Base-by-base conservation (phyloP, 345 rosid species). In the Populus davidiana region DNA sequence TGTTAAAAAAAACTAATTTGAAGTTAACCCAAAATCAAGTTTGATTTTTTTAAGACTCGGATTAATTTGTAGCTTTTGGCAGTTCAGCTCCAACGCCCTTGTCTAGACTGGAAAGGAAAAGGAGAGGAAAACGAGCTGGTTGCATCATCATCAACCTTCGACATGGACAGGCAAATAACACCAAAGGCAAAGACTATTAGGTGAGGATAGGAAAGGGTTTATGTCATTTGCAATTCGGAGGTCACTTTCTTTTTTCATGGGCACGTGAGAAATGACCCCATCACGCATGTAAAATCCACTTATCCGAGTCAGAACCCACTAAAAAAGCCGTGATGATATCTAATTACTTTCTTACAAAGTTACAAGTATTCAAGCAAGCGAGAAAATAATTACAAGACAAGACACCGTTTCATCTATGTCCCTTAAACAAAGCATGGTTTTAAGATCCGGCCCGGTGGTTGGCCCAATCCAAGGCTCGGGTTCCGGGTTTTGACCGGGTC, bases 251-350 rank as follows among this genome's bases (percentile, higher is more conserved):
- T 43, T 44, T 64, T 31, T 17, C 21, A 4, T 31, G 20, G 70
- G n/a, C 31, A 74, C 21, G 67, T 54, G 18, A 59, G 52, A 66
- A 75, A 67, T 54, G 80, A 75, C 68, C 69, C 74, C 81, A 76
- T 77, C 23, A 12, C 82, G 74, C 61, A 77, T 77, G 81, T 75
- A 78, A 54, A 75, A 71, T 64, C 83, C 83, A 79, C 66, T 47
- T 36, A 76, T 81, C 87, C 92, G 23, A 81, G 83, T 86, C 87
- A 82, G 77, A 87, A 76, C 73, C 87, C 88, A 89, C 84, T 0
- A 66, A 49, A 31, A 2, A 4, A 7, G 17, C 18, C 65, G 38
- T 23, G 18, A 17, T 29, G 62, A 56, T 23, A 36, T 67, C 68
- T 38, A 70, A 63, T 64, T 52, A 66, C 73, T 69, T 33, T 71